A percentile compares a stretch with the other conserved stretches of the same genome.
These are phyloP conservation scores for Picea glauca DNA, from an alignment of 75 land plant genomes.

Conservation along the genomic window DNA sequence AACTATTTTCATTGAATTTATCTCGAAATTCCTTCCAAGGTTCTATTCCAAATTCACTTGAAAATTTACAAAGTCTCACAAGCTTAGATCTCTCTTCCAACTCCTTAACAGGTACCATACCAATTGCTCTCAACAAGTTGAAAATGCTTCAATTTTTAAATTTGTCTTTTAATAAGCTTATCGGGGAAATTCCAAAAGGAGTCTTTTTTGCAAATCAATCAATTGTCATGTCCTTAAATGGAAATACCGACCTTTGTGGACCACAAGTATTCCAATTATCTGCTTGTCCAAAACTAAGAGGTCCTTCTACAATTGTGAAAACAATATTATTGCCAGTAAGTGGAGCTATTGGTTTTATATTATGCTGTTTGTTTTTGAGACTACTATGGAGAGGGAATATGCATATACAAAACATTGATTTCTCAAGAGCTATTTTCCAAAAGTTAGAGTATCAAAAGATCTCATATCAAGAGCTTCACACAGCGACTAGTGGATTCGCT, in stretches of 20 bases:
- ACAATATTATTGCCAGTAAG: slow-evolving; percentile 13
- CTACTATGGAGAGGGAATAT: background rate
- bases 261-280: background rate
- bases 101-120: slow-evolving; percentile 37
- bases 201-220: slow-evolving; percentile 35
- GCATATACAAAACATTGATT: background rate
- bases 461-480: slow-evolving; percentile 39
- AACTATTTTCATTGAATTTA: slow-evolving; percentile 55
- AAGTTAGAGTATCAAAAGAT: slow-evolving; percentile 33
- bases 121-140: slow-evolving; percentile 32
- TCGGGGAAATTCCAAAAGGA: slow-evolving; percentile 33
- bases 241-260: slow-evolving; percentile 47
- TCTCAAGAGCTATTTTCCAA: background rate
- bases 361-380: background rate
- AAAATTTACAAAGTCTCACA: slow-evolving; percentile 34
- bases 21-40: slow-evolving; percentile 43
- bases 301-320: background rate
- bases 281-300: background rate
- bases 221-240: slow-evolving; percentile 29
- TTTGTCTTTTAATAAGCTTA: slow-evolving; percentile 54
- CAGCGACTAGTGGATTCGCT: slow-evolving; percentile 54
- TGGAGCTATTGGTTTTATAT: slow-evolving; percentile 19
- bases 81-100: slow-evolving; percentile 54
- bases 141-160: slow-evolving; percentile 35
- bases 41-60: slow-evolving; percentile 37